Conservation (phyloP, 805 yeast genomes). For the Scheffersomyces coipomensis region DNA sequence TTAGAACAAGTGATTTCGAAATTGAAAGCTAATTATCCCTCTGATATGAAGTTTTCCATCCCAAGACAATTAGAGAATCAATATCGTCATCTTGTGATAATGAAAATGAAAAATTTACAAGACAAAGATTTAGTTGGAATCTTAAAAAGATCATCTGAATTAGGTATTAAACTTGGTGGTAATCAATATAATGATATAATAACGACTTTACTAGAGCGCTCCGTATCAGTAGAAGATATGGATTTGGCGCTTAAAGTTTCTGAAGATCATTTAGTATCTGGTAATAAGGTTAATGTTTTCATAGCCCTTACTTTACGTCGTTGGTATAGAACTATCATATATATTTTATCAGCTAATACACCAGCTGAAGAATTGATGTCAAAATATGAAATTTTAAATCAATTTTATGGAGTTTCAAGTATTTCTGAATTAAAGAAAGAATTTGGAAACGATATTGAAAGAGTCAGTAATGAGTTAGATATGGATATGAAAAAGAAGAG, state of each 20-base stretch:
- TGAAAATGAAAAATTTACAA: conserved; percentile 14
- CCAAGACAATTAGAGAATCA: conserved; percentile 19
- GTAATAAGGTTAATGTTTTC: conserved; percentile 27
- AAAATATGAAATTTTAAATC: conserved; percentile 21
- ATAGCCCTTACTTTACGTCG: conserved; percentile 18
- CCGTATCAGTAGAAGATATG: neutral
- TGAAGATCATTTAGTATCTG: conserved; percentile 30
- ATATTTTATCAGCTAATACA: conserved; percentile 7
- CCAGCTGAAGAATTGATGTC: conserved; percentile 10
- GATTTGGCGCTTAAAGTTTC: conserved; percentile 13
- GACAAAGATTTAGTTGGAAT: conserved; percentile 7
- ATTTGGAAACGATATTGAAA: conserved; percentile 7
- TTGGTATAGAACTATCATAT: conserved; percentile 25
- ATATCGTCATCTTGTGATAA: conserved; percentile 13
- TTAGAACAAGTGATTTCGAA: conserved; percentile 12
- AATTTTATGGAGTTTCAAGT: conserved; percentile 22
- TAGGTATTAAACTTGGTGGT: neutral
- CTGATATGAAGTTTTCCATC: conserved; percentile 4
- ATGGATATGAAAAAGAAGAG: neutral
- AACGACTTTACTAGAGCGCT: neutral
- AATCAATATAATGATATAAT: conserved; percentile 3
- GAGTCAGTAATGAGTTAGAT: conserved; percentile 11
- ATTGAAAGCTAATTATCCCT: conserved; percentile 18
- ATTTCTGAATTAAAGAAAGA: conserved; percentile 10
- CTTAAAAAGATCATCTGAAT: neutral